A percentile compares a stretch with the other conserved stretches of the same genome.
phyloP scores from a whole-genome alignment of 2,329 filamentous ascomycete species.

The Aureobasidium melanogenum region DNA sequence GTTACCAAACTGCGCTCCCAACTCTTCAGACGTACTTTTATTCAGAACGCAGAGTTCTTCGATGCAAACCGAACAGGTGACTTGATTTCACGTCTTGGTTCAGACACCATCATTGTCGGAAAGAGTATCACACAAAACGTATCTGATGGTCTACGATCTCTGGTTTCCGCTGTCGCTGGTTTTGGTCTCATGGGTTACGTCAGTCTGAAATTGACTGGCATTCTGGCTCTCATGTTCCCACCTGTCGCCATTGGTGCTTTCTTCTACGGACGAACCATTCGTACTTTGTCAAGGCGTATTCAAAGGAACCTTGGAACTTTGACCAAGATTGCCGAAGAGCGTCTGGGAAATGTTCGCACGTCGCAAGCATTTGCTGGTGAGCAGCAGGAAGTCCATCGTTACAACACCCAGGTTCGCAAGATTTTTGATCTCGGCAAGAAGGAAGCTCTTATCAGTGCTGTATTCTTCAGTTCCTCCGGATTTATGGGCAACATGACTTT shows the following conservation, averaged over 20 bases:
- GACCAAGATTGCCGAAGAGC: conserved; percentile 95
- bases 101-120: conserved; percentile 94
- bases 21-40: conserved; percentile 82
- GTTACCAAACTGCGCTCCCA: conserved; percentile 82
- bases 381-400: conserved; percentile 78
- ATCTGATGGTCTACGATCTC: conserved; percentile 84
- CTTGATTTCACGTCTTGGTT: conserved; percentile 87
- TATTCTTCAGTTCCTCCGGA: conserved; percentile 80
- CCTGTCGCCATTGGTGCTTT: conserved; percentile 85
- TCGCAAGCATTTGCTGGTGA: conserved; percentile 95
- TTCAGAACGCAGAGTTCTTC: conserved; percentile 99
- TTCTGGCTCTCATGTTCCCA: conserved; percentile 79
- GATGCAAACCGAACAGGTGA: conserved; percentile 96
- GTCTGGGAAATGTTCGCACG: conserved; percentile 92
- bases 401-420: conserved; percentile 84
- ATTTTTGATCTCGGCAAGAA: conserved; percentile 83
- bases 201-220: conserved; percentile 78
- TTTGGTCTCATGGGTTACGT: conserved; percentile 94
- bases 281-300: conserved; percentile 83
- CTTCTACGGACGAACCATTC: conserved; percentile 80
- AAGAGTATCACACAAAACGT: conserved; percentile 98
- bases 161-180: conserved; percentile 84
- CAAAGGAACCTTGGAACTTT: conserved; percentile 88
- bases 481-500: conserved; percentile 97
- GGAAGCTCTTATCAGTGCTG: conserved; percentile 81